Evolutionary conservation across 768 basidiomycete species (phyloP).

Genomic region (Tephrocybe sp.): DNA sequence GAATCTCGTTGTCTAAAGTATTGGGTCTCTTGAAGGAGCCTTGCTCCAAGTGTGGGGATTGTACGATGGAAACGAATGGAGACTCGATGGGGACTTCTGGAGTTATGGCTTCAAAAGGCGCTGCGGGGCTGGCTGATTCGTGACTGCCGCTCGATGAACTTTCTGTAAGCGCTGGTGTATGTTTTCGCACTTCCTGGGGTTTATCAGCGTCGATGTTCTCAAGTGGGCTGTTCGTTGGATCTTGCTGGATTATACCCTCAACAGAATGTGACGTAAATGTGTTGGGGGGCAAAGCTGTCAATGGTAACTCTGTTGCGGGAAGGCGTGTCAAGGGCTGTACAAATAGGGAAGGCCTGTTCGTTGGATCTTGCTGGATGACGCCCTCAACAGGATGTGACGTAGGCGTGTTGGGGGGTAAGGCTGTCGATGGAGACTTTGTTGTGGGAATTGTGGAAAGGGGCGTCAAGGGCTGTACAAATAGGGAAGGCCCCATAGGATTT

Average conservation of each 20-base stretch:
- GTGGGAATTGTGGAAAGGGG: neutral
- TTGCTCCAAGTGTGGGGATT: slow-evolving; percentile 1
- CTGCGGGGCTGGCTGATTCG: neutral
- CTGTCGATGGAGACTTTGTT: too few relatives aligned
- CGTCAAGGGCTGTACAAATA: neutral
- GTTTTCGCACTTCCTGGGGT: neutral
- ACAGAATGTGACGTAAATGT: neutral
- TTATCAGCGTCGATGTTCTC: neutral
- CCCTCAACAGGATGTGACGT: neutral
- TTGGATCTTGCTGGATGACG: too few relatives aligned
- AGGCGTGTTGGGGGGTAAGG: neutral
- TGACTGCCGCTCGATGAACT: neutral
- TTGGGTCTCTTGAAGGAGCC: slow-evolving; percentile 15
- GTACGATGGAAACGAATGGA: neutral
- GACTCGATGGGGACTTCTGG: neutral
- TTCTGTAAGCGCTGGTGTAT: neutral
- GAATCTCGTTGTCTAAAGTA: neutral
- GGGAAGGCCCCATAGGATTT: neutral
- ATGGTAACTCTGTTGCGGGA: too few relatives aligned
- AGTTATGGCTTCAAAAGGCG: slow-evolving; percentile 7
- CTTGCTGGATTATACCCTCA: neutral
- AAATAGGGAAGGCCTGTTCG: neutral
- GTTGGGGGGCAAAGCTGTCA: neutral
- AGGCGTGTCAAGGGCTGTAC: neutral
- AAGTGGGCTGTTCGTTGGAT: too few relatives aligned